Evolutionary conservation across 768 basidiomycete genomes (phyloP).

Genomic region (Podaxis sp.): DNA sequence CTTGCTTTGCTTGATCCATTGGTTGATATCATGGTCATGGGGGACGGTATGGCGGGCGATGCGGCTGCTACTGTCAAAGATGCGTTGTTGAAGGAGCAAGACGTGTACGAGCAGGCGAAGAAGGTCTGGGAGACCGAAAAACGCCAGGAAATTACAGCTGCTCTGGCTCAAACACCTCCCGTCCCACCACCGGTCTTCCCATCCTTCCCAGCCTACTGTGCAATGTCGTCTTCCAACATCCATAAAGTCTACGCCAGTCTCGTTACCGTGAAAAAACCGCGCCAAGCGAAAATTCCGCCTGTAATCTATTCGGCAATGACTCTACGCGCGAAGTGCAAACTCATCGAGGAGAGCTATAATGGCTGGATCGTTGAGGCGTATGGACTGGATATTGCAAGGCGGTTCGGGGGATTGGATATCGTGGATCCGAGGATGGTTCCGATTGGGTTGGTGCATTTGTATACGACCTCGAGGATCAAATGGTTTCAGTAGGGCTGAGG

Average conservation of each 20-base stretch:
- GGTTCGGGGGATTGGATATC: constrained; percentile 34
- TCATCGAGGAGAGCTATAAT: constrained; percentile 24
- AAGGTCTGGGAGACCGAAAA: not conserved
- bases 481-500: constrained; percentile 23
- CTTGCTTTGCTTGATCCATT: constrained; percentile 33
- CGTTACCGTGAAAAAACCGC: not conserved
- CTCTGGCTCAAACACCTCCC: not conserved
- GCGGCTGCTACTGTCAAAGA: constrained; percentile 12
- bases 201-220: not conserved
- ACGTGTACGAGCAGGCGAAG: not conserved
- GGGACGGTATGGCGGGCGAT: constrained; percentile 10
- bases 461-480: constrained; percentile 28
- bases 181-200: not conserved
- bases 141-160: not conserved
- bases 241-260: not conserved
- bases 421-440: constrained; percentile 37
- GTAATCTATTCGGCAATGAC: constrained; percentile 1
- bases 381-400: constrained; percentile 33
- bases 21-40: constrained; percentile 30
- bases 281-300: not conserved
- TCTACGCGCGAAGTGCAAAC: constrained; percentile 9
- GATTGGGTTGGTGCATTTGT: constrained; percentile 36
- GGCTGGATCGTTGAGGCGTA: constrained; percentile 34
- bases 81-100: not conserved
- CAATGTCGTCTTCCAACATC: not conserved